A percentile compares a stretch with the other conserved stretches of the same genome.
phyloP scores from a whole-genome alignment of 805 yeast genomes.

The Candida endomychidarum region DNA sequence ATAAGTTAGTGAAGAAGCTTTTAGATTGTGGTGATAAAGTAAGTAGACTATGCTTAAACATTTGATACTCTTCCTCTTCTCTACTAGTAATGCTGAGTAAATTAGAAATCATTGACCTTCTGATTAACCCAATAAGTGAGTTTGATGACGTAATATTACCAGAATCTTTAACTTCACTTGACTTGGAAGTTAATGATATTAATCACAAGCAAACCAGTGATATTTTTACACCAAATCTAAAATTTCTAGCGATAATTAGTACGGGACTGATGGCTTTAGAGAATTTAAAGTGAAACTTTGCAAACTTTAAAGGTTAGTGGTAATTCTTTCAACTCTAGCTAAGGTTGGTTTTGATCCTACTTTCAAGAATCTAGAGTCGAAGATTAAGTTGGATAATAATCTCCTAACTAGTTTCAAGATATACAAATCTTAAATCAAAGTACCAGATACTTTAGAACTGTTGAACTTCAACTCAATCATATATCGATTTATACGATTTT shows the following conservation, averaged over 20 bases:
- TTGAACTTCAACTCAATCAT: slow-evolving; percentile 1
- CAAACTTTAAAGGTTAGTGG: slow-evolving; percentile 15
- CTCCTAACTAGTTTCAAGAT: slow-evolving; percentile 13
- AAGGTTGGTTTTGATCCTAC: slow-evolving; percentile 17
- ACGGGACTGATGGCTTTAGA: slow-evolving; percentile 21
- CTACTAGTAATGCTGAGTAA: too few relatives aligned
- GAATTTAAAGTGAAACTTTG: slow-evolving; percentile 12
- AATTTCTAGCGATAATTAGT: slow-evolving; percentile 18
- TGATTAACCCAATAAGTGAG: too few relatives aligned
- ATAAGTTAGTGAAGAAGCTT: slow-evolving; percentile 11
- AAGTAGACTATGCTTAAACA: too few relatives aligned
- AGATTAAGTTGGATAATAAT: slow-evolving; percentile 19
- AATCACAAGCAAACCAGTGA: slow-evolving; percentile 19
- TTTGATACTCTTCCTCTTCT: too few relatives aligned
- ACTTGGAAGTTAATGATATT: slow-evolving; percentile 22
- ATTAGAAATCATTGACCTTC: too few relatives aligned
- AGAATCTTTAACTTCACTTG: slow-evolving; percentile 13
- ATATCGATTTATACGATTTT: background rate
- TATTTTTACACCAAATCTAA: slow-evolving; percentile 19
- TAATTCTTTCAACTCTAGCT: slow-evolving; percentile 16
- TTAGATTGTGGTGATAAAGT: slow-evolving; percentile 10
- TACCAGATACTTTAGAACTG: slow-evolving; percentile 2
- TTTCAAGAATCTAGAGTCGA: slow-evolving; percentile 16
- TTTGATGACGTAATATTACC: slow-evolving; percentile 24
- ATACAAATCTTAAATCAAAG: background rate